phyloP scores from a whole-genome alignment of 805 yeast genomes.

The Saturnispora diversa region DNA sequence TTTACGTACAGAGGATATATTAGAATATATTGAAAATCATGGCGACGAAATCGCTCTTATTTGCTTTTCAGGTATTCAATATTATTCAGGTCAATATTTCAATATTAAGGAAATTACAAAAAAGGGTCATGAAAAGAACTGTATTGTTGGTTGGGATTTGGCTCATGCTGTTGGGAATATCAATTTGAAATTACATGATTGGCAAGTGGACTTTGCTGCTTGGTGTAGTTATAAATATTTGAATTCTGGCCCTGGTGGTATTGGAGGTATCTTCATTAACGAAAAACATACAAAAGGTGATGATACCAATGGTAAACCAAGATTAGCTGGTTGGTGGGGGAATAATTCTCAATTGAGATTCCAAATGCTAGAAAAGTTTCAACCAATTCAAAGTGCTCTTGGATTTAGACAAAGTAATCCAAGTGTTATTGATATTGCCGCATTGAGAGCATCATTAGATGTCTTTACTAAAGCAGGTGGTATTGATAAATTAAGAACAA shows the following conservation, averaged over 20 bases:
- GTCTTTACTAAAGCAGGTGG: conserved; percentile 58
- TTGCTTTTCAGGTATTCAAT: conserved; percentile 83
- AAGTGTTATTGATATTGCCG: conserved; percentile 74
- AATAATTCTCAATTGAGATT: conserved; percentile 64
- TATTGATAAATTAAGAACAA: conserved; percentile 43
- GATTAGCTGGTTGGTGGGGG: conserved; percentile 98
- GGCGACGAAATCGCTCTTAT: conserved; percentile 62
- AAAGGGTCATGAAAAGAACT: conserved; percentile 43
- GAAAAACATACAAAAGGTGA: conserved; percentile 33
- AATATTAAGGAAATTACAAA: conserved; percentile 66
- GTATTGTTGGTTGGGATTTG: conserved; percentile 84
- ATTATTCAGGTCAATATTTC: conserved; percentile 84
- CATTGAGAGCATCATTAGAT: conserved; percentile 60
- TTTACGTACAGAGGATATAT: conserved; percentile 56
- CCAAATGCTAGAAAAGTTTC: conserved; percentile 68
- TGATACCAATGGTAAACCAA: conserved; percentile 37
- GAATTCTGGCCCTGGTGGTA: conserved; percentile 90
- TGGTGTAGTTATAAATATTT: conserved; percentile 93
- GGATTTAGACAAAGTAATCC: conserved; percentile 91
- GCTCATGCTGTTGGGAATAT: conserved; percentile 95
- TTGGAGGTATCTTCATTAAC: conserved; percentile 79
- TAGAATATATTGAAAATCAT: conserved; percentile 45
- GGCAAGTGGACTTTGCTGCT: conserved; percentile 89
- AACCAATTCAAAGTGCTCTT: conserved; percentile 77
- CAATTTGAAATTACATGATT: conserved; percentile 65